Evolutionary conservation across 1,284 basidiomycete genomes (phyloP).

Genomic region (Melampsora americana): DNA sequence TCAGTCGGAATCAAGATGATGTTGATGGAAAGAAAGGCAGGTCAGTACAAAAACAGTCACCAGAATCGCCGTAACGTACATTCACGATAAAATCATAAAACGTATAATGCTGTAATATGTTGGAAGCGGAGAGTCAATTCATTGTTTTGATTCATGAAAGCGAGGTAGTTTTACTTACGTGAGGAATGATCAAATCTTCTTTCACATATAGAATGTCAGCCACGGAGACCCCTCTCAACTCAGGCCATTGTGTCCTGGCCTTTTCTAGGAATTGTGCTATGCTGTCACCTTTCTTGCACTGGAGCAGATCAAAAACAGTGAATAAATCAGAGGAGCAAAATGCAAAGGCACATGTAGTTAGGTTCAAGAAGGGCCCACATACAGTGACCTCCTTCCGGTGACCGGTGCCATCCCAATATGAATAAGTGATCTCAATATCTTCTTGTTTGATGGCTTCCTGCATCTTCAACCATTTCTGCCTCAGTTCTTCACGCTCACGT

Average conservation of each 20-base stretch:
- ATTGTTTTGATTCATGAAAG: not conserved
- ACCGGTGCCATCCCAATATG: constrained; percentile 97
- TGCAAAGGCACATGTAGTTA: constrained; percentile 43
- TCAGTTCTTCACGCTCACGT: constrained; percentile 76
- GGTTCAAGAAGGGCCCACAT: constrained; percentile 52
- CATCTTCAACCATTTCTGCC: constrained; percentile 82
- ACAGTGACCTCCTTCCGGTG: constrained; percentile 88
- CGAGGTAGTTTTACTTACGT: constrained; percentile 60
- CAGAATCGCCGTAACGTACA: constrained; percentile 12
- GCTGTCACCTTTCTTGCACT: constrained; percentile 98
- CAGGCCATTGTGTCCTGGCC: constrained; percentile 85
- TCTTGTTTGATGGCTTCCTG: constrained; percentile 86
- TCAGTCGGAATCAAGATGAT: not conserved
- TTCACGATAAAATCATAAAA: constrained; percentile 47
- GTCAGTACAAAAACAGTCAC: constrained; percentile 15
- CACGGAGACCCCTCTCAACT: constrained; percentile 79
- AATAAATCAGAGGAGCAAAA: not conserved
- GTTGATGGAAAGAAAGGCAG: not conserved
- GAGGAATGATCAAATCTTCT: constrained; percentile 91
- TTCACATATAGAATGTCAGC: constrained; percentile 99
- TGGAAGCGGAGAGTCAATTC: not conserved
- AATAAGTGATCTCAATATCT: constrained; percentile 87
- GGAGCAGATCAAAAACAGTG: constrained; percentile 8
- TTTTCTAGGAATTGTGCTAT: constrained; percentile 86
- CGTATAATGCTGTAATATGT: constrained; percentile 30